These are phyloP conservation scores for Botrytis deweyae DNA, from an alignment of 2,329 filamentous ascomycete genomes.

Conservation along the genomic window DNA sequence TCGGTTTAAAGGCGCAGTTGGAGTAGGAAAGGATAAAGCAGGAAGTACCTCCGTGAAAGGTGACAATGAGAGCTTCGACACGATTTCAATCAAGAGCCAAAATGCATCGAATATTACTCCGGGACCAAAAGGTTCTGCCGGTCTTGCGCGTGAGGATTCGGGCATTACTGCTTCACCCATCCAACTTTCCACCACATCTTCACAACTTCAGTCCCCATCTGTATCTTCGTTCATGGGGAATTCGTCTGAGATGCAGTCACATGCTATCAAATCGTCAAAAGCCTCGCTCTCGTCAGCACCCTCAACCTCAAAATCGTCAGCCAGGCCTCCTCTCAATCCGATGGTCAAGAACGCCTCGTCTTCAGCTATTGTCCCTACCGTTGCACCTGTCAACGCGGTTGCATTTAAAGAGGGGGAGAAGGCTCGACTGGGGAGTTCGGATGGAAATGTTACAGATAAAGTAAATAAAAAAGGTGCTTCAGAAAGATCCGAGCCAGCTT, in stretches of 20 bases:
- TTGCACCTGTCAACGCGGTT: constrained; percentile 51
- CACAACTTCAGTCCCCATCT: constrained; percentile 38
- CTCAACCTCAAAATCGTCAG: constrained; percentile 34
- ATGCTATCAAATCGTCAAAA: constrained; percentile 38
- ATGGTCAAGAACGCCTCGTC: constrained; percentile 38
- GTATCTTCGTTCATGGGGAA: constrained; percentile 34
- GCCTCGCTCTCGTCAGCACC: constrained; percentile 34
- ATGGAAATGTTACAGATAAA: constrained; percentile 15
- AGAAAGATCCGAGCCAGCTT: neutral
- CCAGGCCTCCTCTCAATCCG: constrained; percentile 36
- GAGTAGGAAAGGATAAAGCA: constrained; percentile 59
- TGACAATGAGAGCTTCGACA: constrained; percentile 47
- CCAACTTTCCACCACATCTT: constrained; percentile 35
- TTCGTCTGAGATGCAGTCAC: constrained; percentile 37
- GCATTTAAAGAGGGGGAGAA: constrained; percentile 51
- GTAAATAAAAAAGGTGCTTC: constrained; percentile 12
- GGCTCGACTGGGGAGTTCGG: constrained; percentile 40
- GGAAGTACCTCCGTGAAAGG: constrained; percentile 39
- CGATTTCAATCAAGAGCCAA: constrained; percentile 46
- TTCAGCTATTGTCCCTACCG: constrained; percentile 41
- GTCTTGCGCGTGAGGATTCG: constrained; percentile 44
- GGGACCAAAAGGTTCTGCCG: constrained; percentile 45
- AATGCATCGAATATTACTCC: constrained; percentile 41
- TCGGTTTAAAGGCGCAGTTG: constrained; percentile 79
- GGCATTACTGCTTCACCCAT: constrained; percentile 42